Percentiles rank a stretch among this genome's conserved stretches.
These are phyloP conservation scores for Pichia sporocuriosa DNA, from an alignment of 805 yeast species.

Conservation along the genomic window DNA sequence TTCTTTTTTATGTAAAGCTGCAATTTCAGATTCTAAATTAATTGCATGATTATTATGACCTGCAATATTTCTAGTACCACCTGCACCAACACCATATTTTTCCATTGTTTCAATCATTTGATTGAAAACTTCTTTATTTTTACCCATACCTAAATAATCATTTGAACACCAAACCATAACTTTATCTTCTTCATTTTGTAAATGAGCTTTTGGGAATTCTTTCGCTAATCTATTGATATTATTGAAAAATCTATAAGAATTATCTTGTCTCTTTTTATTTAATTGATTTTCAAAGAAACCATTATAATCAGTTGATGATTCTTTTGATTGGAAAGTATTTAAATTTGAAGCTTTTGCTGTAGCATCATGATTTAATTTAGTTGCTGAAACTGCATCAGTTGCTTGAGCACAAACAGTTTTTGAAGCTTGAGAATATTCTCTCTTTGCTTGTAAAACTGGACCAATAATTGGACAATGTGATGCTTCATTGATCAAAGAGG, in stretches of 20 bases:
- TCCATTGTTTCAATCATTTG: conserved; percentile 77
- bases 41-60: conserved; percentile 95
- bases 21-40: conserved; percentile 75
- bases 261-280: conserved; percentile 70
- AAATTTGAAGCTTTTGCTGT: conserved; percentile 20
- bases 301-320: conserved; percentile 59
- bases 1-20: conserved; percentile 88
- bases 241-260: conserved; percentile 92
- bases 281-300: conserved; percentile 65
- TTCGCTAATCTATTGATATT: conserved; percentile 92
- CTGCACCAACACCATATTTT: conserved; percentile 96
- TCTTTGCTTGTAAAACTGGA: conserved; percentile 49
- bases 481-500: conserved; percentile 51
- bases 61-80: conserved; percentile 98
- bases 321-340: conserved; percentile 35
- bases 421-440: conserved; percentile 42
- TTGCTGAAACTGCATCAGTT: conserved; percentile 30
- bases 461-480: conserved; percentile 87
- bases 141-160: conserved; percentile 94
- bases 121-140: conserved; percentile 61
- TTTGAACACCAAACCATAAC: conserved; percentile 99
- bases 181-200: conserved; percentile 63
- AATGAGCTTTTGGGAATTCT: conserved; percentile 91
- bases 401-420: conserved; percentile 41
- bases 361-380: conserved; percentile 25